Evolutionary conservation across 2,329 filamentous ascomycete species (phyloP), one percentile per base, ranked within the genome.

Genomic region (Clonostachys sp.): DNA sequence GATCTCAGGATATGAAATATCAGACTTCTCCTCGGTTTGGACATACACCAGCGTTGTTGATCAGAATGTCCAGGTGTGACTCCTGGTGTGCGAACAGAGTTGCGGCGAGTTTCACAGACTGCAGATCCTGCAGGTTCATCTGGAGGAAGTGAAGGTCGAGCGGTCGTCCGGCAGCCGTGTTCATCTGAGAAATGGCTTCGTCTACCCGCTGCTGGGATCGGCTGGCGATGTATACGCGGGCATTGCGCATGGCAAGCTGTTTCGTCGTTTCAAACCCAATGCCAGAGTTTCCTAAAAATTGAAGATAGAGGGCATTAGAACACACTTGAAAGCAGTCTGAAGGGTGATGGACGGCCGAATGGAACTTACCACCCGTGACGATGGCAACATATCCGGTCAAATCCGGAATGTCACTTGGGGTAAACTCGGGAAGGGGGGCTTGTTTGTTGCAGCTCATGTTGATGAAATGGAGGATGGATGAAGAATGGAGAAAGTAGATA

Each of bases 271-370:
- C 73, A 40, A 68, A 66, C 12, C 76, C 76, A 8, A 78, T 63
- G 72, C 57, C 57, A 6, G 53, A 53, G 51, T 58, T 60, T 44
- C 52, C 51, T 42, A 56, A 56, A 10, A 55, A 80, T 6, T n/a
- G n/a, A 81, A 68, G 48, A 81, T 70, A 61, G 67, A 73, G 62
- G 86, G 83, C 87, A 48, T 50, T 7, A 39, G 14, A 39, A 39
- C 5, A 18, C 4, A 30, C 10, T 3, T 30, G 24, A 5, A 30
- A 30, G 4, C 24, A 9, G 24, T 30, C 9, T 30, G 24, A 30
- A 30, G 24, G 9, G 24, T 10, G 24, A 5, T 10, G 3, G 24
- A 30, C 4, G 24, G 5, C 8, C 24, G 10, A 30, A 30, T 30
- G 24, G 9, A 30, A 30, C 24, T 30, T 9, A 30, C 24, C 24